Percentiles rank a stretch among this genome's conserved stretches.
These are phyloP conservation scores for Volvox carteri DNA, from an alignment of 163 green algal species.

Conservation along the genomic window DNA sequence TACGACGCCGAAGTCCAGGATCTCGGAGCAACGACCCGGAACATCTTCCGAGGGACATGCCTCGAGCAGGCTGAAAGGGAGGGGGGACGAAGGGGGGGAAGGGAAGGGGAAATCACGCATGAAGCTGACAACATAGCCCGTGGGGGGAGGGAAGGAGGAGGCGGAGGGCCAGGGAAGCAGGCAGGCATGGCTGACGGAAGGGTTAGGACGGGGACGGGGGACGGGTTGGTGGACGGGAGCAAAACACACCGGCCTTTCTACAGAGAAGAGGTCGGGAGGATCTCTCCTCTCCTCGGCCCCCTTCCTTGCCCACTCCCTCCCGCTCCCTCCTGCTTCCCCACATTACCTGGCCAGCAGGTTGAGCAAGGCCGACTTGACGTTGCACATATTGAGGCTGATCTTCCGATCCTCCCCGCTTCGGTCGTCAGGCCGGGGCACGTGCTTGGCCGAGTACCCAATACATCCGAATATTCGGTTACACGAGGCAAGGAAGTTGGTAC, in stretches of 20 bases:
- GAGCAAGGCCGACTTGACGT: conserved; percentile 41
- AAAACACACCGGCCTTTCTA: too few species aligned
- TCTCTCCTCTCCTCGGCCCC: not conserved
- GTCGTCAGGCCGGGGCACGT: not conserved
- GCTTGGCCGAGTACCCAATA: conserved; percentile 39
- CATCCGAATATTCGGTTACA: conserved; percentile 57
- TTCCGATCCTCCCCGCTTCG: not conserved
- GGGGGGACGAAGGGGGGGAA: not conserved
- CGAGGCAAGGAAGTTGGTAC: conserved; percentile 53
- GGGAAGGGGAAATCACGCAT: not conserved
- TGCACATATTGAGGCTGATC: conserved; percentile 16
- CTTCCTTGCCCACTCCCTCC: not conserved
- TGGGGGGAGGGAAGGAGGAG: not conserved
- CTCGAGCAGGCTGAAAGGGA: conserved; percentile 40
- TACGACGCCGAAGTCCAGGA: conserved; percentile 50
- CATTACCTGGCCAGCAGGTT: conserved; percentile 28
- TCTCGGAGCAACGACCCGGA: conserved; percentile 23
- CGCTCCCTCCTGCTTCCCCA: too few species aligned
- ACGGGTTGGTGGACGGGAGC: too few species aligned
- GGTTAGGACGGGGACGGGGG: not conserved
- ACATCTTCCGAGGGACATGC: not conserved
- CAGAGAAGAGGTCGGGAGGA: not conserved
- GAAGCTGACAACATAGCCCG: too few species aligned
- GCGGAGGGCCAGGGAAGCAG: not conserved
- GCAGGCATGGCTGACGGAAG: not conserved